Evolutionary conservation across 805 yeast species (phyloP), one percentile per base, ranked within the genome.

Genomic region (Candida michaelii): DNA sequence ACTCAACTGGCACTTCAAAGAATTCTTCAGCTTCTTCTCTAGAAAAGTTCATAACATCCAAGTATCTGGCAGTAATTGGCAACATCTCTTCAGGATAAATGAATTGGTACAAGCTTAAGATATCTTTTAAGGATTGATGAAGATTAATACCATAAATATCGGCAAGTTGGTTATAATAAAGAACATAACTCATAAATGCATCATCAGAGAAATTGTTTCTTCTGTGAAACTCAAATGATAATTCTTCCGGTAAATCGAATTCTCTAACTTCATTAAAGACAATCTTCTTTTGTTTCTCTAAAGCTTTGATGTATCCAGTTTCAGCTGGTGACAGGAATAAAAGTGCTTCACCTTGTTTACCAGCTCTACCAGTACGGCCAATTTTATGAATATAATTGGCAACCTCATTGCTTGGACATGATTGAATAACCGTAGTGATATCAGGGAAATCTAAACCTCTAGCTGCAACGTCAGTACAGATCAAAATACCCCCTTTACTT

Each of bases 341-440:
- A 12, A 79, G 62, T 4, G 96, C 86, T 37, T 74, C 71, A 48
- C 98, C 98, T 17, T 73, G 68, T 45, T 76, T 75, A 43, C 96
- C 97, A 42, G 90, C 95, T 67, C 98, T 81, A 32, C 95, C 98
- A 12, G 97, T 91, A 74, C 98, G 83, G 46, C 98, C 98, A 57
- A 91, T 83, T 63, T 96, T 83, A 66, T 91, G 98, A 45, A 89
- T 80, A 60, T 90, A 89, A 49, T 85, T 83, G n/a, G 90, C 79
- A 17, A 80, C 65, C 44, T 83, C 87, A 36, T 74, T 65, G 47
- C 93, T 87, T n/a, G 82, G 74, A 51, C 91, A 86, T 42, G 88
- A 62, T 69, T 91, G 97, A 53, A 85, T 69, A 40, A 91, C 97
- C 58, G 88, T 87, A 18, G 89, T 66, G 21, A 91, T 95, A 53